Evolutionary conservation across 164 flowering plant species (phyloP), one percentile per base, ranked within the genome.

Genomic region (Akebia trifoliata): DNA sequence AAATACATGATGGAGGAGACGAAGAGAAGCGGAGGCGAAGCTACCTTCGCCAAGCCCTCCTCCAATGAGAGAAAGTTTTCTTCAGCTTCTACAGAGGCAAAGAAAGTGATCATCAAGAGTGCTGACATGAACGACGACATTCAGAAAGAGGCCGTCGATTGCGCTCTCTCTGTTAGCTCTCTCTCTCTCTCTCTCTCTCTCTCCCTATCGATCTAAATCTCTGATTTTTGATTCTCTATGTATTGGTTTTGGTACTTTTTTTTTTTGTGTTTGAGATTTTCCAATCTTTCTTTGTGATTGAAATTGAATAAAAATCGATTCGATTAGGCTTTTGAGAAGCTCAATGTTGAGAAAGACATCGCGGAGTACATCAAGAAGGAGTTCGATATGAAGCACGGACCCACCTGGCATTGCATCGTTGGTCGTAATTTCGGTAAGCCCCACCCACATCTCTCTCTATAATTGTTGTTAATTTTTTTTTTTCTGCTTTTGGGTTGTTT

Each of bases 331-430:
- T 81, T 88, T 74, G 96, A 94, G 82, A 86, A 81, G 76, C 59
- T 75, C 66, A 67, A 51, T 60, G 95, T 94, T 24, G 99, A 94
- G 83, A 94, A 94, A 68, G 95, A 94, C 63, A 84, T 90, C 0
- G 99, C 99, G 0, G 99, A 90, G 84, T 59, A 72, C 54, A 88
- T 94, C 31, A 90, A 94, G 84, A 94, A 94, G 80, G 95, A 85
- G 71, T 88, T 94, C 61, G 99, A 94, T 66, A 81, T 75, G 83
- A 88, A 78, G 72, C 84, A 90, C 43, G 99, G 99, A 2, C 84
- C 93, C 14, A 90, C 99, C 60, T 94, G 97, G 97, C 99, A 94
- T 79, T 94, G 99, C 72, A 94, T 94, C 39, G 99, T 94, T 20
- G 99, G 99, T 50, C 87, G 91, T 71, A 94, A 94, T 72, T 94